Base-by-base conservation (phyloP, 2,329 filamentous ascomycete genomes). In the Aschersonia sp. region DNA sequence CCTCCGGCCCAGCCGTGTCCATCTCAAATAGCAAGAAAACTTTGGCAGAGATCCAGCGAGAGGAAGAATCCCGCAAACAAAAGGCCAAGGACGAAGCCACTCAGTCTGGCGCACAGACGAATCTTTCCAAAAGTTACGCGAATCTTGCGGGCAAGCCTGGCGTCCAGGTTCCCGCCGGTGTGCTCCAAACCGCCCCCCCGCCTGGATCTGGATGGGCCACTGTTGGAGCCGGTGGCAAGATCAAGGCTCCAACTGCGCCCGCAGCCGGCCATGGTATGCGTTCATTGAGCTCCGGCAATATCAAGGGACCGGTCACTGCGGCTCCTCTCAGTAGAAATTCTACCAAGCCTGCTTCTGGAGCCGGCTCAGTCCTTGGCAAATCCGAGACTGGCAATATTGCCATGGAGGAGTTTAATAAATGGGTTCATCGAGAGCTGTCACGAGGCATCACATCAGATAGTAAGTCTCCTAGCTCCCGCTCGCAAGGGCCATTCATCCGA, bases 1-100 rank as follows among this genome's bases (percentile, higher is more conserved):
- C 56, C 5, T 51, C 57, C 31, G 55, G 53, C 5, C 50, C 58
- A 1, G 56, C 59, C 3, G 47, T 49, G 10, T 47, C 49, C 11
- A 46, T 62, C 1, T 45, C 58, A 8, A 52, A 66, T 57, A 62
- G 69, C 67, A 92, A 94, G 72, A 95, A 95, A 76, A 95, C 88
- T 0, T 72, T 97, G 43, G 87, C 88, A 30, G 90, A 97, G 55
- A 97, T 98, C 50, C 92, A 97, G 63, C 89, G 89, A 52, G 92
- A 98, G 66, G 92, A 98, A 60, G 92, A 97, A 61, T 53, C 56
- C 29, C 61, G 61, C 53, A 98, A 98, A 73, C 81, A 84, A 57
- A 87, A 84, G 62, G 76, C 79, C 2, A 70, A 66, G 53, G 71
- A 77, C 44, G 56, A 63, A 6, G 66, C 72, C 3, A 62, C 65